Evolutionary conservation across 2,329 filamentous ascomycete genomes (phyloP), one percentile per base, ranked within the genome.

Genomic region (Colletotrichum spaethianum): DNA sequence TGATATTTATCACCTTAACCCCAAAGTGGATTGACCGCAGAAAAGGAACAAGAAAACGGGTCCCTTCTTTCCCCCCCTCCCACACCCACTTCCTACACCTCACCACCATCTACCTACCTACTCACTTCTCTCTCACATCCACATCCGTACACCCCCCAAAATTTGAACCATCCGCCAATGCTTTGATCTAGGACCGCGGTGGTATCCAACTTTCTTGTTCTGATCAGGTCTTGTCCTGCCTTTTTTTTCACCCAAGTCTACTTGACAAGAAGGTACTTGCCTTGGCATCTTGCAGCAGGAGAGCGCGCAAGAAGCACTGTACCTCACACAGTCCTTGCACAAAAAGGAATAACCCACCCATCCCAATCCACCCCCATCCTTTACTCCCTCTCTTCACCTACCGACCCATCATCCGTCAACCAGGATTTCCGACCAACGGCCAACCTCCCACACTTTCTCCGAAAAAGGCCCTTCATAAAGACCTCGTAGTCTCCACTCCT

Each of bases 401-500:
- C 65, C 69, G 65, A 72, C 42, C 65, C 57, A 42, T 53, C 60
- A 72, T 57, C 65, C 65, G 65, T 69, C 57, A 61, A 68, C 48
- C 63, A 71, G 67, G 50, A 48, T 61, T 66, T 42, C 46, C 59
- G 52, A 69, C 65, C 65, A 69, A 72, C 69, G 69, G 65, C 69
- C 59, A 69, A 72, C 65, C 69, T 72, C 69, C 69, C 65, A 72
- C 63, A 71, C 72, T 72, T 60, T 61, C 72, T 72, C 72, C 69
- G 65, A 69, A 72, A 72, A 72, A 72, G 65, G 69, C 42, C 65
- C 65, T 72, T 68, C 72, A 72, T 72, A 72, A 72, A 67, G 60
- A 59, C 56, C 62, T 62, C 56, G 63, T 16, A 44, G 61, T 53
- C 63, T 72, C 72, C 72, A 73, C 72, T 73, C 60, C 63, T 71